phyloP scores from a whole-genome alignment of 2,329 filamentous ascomycete species.

The Rhexocercosporidium sp. region DNA sequence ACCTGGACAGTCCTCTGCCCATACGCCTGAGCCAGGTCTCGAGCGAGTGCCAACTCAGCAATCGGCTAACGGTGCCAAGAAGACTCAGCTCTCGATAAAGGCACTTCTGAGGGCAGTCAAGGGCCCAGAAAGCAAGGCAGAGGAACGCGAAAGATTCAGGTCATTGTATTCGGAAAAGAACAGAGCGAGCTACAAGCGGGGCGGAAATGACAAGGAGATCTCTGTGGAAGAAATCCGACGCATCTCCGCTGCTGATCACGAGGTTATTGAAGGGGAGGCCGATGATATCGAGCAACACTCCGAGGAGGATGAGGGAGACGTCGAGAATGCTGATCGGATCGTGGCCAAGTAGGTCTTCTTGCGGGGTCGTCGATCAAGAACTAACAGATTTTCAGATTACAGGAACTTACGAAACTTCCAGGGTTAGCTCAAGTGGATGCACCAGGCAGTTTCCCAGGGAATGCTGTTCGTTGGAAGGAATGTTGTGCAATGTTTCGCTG shows the following conservation, averaged over 20 bases:
- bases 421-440: constrained; percentile 19
- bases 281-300: neutral
- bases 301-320: neutral
- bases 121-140: neutral
- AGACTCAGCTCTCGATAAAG: neutral
- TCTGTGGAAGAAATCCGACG: neutral
- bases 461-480: constrained; percentile 20
- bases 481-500: constrained; percentile 32
- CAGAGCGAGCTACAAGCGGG: constrained; percentile 7
- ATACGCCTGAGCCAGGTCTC: neutral
- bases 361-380: neutral
- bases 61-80: neutral
- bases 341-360: constrained; percentile 4
- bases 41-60: neutral
- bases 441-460: neutral
- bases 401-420: constrained; percentile 22
- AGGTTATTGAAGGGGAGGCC: constrained; percentile 6
- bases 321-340: neutral
- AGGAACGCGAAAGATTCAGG: constrained; percentile 2
- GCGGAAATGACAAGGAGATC: constrained; percentile 10
- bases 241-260: neutral
- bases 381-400: constrained; percentile 20
- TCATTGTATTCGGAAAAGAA: constrained; percentile 1
- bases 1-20: neutral
- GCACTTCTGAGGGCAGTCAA: neutral